Evolutionary conservation across 2,329 filamentous ascomycete genomes (phyloP), one percentile per base, ranked within the genome.

Genomic region (Sclerotinia nivalis): DNA sequence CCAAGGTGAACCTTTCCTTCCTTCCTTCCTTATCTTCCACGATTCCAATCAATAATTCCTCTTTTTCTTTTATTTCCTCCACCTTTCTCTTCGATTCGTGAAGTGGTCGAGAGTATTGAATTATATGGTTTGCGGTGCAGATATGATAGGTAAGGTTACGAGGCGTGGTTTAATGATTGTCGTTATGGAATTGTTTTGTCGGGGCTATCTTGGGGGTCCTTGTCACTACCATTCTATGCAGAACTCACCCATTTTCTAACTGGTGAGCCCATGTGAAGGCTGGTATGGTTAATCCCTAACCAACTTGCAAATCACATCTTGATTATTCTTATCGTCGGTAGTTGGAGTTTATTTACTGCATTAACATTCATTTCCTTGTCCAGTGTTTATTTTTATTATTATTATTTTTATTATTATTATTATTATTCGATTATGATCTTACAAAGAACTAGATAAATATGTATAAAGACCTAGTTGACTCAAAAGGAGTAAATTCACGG

Each of bases 141-240:
- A 22, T 43, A 15, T 43, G 40, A 18, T 43, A 43, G 55, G 55
- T 58, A 40, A 40, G 54, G 54, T 56, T 56, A 37, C 28, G 54
- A 56, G 54, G 54, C 31, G 54, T 13, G 54, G 55, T 37, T 58
- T 58, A 31, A 58, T 58, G 55, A 58, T 58, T n/a, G 55, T 58
- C 31, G 55, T 58, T 34, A 34, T 25, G 34, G 34, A 25, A 59
- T 25, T 59, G 56, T 59, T 59, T 59, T 34, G 56, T 59, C 56
- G 52, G 25, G 25, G 22, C n/a, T 58, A 15, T 40, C 20, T 58
- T 18, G 55, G 55, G 55, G 56, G 55, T 59, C 56, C 56, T 59
- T 59, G 56, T 56, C 4, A 37, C 54, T 12, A 34, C 47, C 37
- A 40, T 13, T 43, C 40, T 43, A 43, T 43, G 12, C 22, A 50